These are phyloP conservation scores for Meripilus lineatus DNA, from an alignment of 1,284 basidiomycete genomes.

Conservation along the genomic window DNA sequence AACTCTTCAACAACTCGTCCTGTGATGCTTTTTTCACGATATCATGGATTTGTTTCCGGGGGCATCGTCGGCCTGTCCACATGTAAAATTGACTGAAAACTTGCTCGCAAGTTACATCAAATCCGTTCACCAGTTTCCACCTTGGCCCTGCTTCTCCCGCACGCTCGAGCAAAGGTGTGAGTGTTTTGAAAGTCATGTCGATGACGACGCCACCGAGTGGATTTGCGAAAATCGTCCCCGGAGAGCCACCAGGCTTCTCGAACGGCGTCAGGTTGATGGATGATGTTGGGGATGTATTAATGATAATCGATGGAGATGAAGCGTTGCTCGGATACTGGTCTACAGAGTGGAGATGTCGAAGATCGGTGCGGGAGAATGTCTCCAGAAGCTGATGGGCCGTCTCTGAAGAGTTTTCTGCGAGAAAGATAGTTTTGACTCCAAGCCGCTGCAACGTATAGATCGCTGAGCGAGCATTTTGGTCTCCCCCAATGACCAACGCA, in stretches of 20 bases:
- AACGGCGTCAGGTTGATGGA: constrained; percentile 38
- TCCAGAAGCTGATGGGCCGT: constrained; percentile 91
- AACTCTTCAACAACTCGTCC: no score
- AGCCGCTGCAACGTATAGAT: constrained; percentile 81
- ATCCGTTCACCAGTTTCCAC: constrained; percentile 74
- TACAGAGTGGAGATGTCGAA: constrained; percentile 67
- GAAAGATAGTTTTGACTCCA: constrained; percentile 66
- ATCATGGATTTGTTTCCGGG: constrained; percentile 40
- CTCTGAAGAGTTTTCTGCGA: no score
- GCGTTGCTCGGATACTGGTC: constrained; percentile 58
- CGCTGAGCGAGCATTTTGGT: constrained; percentile 89
- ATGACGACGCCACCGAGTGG: constrained; percentile 62
- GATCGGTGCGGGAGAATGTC: constrained; percentile 63
- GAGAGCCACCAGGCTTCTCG: constrained; percentile 52
- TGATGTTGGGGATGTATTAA: constrained; percentile 82
- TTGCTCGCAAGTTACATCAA: constrained; percentile 85
- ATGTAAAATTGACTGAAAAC: constrained; percentile 80
- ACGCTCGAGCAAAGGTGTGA: constrained; percentile 61
- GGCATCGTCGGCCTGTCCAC: constrained; percentile 72
- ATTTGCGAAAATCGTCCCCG: constrained; percentile 40
- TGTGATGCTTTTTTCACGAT: constrained; percentile 48
- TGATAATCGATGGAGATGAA: constrained; percentile 70
- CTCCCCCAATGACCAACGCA: constrained; percentile 85
- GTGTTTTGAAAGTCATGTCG: constrained; percentile 88
- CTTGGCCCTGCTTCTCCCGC: constrained; percentile 42